A percentile compares a stretch with the other conserved stretches of the same genome.
Conservation (phyloP, 2,329 filamentous ascomycete genomes). For the Clarireedia paspali region DNA sequence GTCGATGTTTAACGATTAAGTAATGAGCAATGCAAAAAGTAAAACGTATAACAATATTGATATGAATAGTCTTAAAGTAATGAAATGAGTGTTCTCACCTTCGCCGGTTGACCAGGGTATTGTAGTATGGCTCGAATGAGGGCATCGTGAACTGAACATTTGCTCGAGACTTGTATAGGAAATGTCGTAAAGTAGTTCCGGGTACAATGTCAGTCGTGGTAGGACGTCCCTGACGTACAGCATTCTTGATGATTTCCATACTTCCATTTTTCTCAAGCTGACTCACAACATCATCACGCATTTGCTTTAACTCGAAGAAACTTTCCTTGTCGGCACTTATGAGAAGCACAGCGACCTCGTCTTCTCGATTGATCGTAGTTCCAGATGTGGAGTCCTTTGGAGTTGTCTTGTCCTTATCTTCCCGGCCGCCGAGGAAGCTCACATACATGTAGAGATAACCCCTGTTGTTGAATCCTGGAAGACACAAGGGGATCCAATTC, state of each 20-base stretch:
- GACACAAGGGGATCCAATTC: constrained; percentile 93
- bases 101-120: constrained; percentile 50
- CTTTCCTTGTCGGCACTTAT: constrained; percentile 90
- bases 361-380: constrained; percentile 50
- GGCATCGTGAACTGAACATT: constrained; percentile 98
- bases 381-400: constrained; percentile 48
- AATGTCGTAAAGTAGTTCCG: constrained; percentile 76
- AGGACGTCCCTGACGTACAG: constrained; percentile 65
- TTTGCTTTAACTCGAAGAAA: constrained; percentile 80
- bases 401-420: constrained; percentile 43
- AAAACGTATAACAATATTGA: too few species aligned
- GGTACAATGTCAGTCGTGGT: constrained; percentile 68
- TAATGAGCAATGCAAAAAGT: too few species aligned
- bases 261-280: constrained; percentile 71
- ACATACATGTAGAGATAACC: constrained; percentile 99
- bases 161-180: constrained; percentile 87
- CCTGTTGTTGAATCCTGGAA: constrained; percentile 94
- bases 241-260: constrained; percentile 65
- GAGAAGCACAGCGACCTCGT: constrained; percentile 83
- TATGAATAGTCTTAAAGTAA: constrained; percentile 2
- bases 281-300: constrained; percentile 54
- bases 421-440: constrained; percentile 71
- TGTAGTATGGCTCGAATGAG: constrained; percentile 64
- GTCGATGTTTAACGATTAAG: not conserved
- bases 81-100: constrained; percentile 35